Evolutionary conservation across 139 green algal species (phyloP), one percentile per base, ranked within the genome.

Genomic region (Tetraselmis striata): DNA sequence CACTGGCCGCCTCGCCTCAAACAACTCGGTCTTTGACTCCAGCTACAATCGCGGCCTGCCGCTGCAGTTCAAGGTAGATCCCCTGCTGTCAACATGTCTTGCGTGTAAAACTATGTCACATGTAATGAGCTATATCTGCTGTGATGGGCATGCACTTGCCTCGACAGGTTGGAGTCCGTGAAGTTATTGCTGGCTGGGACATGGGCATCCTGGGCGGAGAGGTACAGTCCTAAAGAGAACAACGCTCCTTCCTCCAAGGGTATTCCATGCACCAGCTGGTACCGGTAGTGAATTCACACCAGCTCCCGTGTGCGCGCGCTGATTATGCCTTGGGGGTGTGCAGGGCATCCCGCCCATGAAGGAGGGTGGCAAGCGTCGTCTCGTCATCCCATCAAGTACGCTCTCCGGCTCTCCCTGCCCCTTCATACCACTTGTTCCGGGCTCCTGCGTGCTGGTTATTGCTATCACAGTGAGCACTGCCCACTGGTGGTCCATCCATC

Each of bases 331-430:
- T n/a, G n/a, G n/a, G n/a, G n/a, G n/a, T n/a, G n/a, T n/a, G 29
- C 78, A 94, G 32, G 90, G 88, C 30, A 89, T 98, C 1, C 93
- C 93, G 1, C 76, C 94, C 76, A 98, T 98, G 95, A 96, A 96
- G 89, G 88, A 91, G n/a, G 92, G 91, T 2, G 92, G 88, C 76
- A 93, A 93, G 87, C 81, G 92, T 31, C 59, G 75, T 28, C 58
- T 95, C 2, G 32, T 91, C n/a, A 95, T 95, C 74, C 92, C 92
- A 1, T 67, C 45, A 67, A 18, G 45, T 67, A 18, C 5, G 45
- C 18, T 67, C n/a, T n/a, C n/a, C n/a, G n/a, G n/a, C n/a, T n/a
- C n/a, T n/a, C n/a, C n/a, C n/a, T n/a, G n/a, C n/a, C n/a, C n/a
- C n/a, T n/a, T n/a, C n/a, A n/a, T n/a, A n/a, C n/a, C n/a, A n/a